Evolutionary conservation across 139 green algal species (phyloP).

Genomic region (Micromonas commoda): DNA sequence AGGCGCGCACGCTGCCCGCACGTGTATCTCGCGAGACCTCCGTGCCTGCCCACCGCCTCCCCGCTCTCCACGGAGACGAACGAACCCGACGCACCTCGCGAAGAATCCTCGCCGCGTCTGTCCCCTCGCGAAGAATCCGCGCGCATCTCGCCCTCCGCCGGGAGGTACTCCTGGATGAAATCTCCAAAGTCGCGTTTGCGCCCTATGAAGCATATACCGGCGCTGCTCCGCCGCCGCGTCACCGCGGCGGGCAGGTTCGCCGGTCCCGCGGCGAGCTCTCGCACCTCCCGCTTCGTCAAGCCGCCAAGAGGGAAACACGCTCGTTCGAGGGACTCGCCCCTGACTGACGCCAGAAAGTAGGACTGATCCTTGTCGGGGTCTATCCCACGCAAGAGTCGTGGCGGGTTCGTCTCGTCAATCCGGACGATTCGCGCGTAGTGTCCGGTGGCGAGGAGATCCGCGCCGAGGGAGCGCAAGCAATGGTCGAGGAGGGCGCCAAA

Average conservation of each 20-base stretch:
- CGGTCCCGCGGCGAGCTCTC: constrained; percentile 40
- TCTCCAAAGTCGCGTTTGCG: constrained; percentile 54
- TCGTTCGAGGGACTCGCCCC: background rate
- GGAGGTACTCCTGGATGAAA: constrained; percentile 64
- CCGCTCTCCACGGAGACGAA: constrained; percentile 16
- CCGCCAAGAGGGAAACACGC: constrained; percentile 37
- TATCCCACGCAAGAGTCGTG: background rate
- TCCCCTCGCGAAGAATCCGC: too few species aligned
- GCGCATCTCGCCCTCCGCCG: constrained; percentile 33
- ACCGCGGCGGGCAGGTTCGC: constrained; percentile 36
- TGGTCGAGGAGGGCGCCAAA: constrained; percentile 38
- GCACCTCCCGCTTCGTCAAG: constrained; percentile 57
- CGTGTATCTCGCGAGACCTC: constrained; percentile 58
- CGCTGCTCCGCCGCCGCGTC: constrained; percentile 47
- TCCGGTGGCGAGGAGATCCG: constrained; percentile 32
- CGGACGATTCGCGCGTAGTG: constrained; percentile 40
- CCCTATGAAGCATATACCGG: constrained; percentile 82
- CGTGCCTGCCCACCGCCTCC: constrained; percentile 41
- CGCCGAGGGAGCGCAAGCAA: background rate
- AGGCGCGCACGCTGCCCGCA: constrained; percentile 65
- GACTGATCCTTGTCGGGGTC: constrained; percentile 47
- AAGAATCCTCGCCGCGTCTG: constrained; percentile 33
- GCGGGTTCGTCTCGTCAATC: background rate
- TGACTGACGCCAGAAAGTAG: constrained; percentile 38
- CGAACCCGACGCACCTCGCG: background rate